Evolutionary conservation across 805 yeast species (phyloP), one percentile per base, ranked within the genome.

Genomic region (Starmerella floris): DNA sequence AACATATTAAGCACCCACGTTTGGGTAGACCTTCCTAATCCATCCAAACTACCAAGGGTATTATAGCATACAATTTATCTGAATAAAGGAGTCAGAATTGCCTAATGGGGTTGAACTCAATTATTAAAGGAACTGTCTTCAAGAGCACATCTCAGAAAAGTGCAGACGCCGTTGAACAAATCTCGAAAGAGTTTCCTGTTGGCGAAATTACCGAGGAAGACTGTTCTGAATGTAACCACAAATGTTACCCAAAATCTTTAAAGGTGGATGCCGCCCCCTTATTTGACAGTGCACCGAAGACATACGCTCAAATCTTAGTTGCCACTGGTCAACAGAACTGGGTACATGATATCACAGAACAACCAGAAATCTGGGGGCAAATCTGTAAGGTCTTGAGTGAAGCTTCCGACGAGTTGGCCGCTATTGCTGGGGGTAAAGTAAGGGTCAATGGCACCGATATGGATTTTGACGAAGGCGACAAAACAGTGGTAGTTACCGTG

Each of bases 281-380:
- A 23, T 84, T 81, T 74, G 77, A 79, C 45, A 68, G 87, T 5
- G 76, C 94, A 0, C 71, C 70, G 48, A 76, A 81, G 1, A 76
- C 75, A 35, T 78, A 76, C 2, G 56, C 79, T 21, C 96, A 87
- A 51, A 64, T 84, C 20, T 62, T 88, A 27, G 77, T 87, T 0
- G 80, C 95, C 2, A 85, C 96, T 0, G 93, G 91, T 10, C 76
- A 77, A 51, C 57, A 72, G 0, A 94, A 88, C 60, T 88, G 98
- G 98, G 65, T 62, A 15, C 88, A 74, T 48, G 81, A 81, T 55
- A 83, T 94, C 2, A 66, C 69, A 8, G 64, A 67, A 9, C 56
- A 52, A 27, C 22, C 35, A 2, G 43, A 36, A 20, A 2, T 25
- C 20, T 54, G 54, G 52, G 57, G 56, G 10, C 36, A 30, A 4